phyloP scores from a whole-genome alignment of 1,139 yeast species.

The Yamadazyma diddensiae region DNA sequence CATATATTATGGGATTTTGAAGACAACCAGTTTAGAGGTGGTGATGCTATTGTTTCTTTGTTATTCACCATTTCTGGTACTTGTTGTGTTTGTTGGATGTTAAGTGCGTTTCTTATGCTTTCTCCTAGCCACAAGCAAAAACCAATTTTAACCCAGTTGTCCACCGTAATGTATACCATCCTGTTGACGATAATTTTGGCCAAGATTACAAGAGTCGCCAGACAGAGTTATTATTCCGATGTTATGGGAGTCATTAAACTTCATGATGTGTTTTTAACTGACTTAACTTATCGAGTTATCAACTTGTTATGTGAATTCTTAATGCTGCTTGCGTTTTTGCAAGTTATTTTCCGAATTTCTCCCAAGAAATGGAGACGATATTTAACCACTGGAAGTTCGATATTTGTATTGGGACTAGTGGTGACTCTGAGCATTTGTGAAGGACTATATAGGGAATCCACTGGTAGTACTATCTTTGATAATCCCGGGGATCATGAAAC shows the following conservation, averaged over 20 bases:
- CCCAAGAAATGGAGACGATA: constrained; percentile 15
- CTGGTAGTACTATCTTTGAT: neutral
- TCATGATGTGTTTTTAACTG: constrained; percentile 26
- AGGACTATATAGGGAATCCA: constrained; percentile 4
- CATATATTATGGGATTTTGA: constrained; percentile 20
- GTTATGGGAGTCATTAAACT: constrained; percentile 36
- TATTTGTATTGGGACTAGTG: constrained; percentile 19
- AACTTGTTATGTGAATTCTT: constrained; percentile 31
- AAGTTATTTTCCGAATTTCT: constrained; percentile 28
- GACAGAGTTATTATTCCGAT: constrained; percentile 34
- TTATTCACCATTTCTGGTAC: constrained; percentile 40
- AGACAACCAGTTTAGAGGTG: constrained; percentile 12
- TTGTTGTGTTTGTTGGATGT: constrained; percentile 54
- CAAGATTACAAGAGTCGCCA: constrained; percentile 32
- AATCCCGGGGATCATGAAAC: neutral
- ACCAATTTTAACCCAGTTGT: constrained; percentile 44
- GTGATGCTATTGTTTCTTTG: constrained; percentile 45
- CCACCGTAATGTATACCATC: constrained; percentile 45
- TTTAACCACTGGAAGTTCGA: constrained; percentile 13
- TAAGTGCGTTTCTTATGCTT: constrained; percentile 42
- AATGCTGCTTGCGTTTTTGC: constrained; percentile 40
- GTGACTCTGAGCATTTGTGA: constrained; percentile 15
- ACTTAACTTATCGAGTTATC: constrained; percentile 27
- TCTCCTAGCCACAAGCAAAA: constrained; percentile 46
- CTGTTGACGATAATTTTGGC: constrained; percentile 41